phyloP scores from a whole-genome alignment of 495 filamentous ascomycete species.

The Aspergillus hancockii region DNA sequence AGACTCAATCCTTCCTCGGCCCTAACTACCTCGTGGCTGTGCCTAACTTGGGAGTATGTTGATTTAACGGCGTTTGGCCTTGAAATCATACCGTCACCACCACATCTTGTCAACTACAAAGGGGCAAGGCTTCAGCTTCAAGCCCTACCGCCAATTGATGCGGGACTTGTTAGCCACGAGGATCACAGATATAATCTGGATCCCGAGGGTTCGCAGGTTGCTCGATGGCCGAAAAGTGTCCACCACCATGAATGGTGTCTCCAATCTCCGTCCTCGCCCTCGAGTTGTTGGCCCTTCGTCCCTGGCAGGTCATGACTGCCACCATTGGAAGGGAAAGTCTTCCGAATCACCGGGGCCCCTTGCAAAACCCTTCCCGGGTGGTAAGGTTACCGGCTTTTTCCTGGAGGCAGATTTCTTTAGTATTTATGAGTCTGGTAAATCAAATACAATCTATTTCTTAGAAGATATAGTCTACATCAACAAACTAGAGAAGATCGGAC shows the following conservation, averaged over 20 bases:
- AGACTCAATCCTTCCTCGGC: background rate
- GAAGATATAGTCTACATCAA: conserved; percentile 54
- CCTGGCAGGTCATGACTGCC: conserved; percentile 29
- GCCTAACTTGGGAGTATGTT: background rate
- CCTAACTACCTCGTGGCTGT: background rate
- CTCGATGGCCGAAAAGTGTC: background rate
- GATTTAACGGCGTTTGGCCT: background rate
- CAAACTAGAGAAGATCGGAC: conserved; percentile 31
- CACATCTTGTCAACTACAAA: background rate
- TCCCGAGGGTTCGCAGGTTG: conserved; percentile 32
- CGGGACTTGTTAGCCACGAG: background rate
- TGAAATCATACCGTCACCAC: background rate
- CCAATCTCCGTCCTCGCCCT: conserved; percentile 39
- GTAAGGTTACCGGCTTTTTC: conserved; percentile 54
- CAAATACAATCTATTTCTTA: conserved; percentile 55
- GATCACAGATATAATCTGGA: conserved; percentile 56
- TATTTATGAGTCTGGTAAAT: conserved; percentile 28
- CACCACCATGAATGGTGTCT: conserved; percentile 17
- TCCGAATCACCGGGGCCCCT: conserved; percentile 45
- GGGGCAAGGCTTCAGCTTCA: conserved; percentile 33
- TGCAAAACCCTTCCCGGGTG: conserved; percentile 46
- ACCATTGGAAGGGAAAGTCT: conserved; percentile 27
- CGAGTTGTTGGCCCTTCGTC: conserved; percentile 40
- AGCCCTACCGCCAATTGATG: background rate
- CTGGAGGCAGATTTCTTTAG: conserved; percentile 41